phyloP scores from a whole-genome alignment of 805 yeast species.

The Clavispora carvajalis region DNA sequence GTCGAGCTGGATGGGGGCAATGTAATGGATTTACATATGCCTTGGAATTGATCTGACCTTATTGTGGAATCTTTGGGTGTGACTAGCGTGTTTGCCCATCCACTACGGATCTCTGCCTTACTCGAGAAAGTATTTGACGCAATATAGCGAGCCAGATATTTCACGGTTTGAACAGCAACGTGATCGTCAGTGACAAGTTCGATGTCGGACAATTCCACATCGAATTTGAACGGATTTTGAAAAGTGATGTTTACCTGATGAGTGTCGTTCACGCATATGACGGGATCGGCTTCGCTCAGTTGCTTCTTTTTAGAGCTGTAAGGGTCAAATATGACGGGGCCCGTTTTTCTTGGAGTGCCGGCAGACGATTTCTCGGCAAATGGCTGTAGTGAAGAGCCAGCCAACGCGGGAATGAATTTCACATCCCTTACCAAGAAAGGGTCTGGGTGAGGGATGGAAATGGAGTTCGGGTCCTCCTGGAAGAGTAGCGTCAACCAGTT shows the following conservation, averaged over 20 bases:
- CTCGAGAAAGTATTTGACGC: neutral
- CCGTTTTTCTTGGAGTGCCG: neutral
- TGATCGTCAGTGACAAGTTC: slow-evolving; percentile 30
- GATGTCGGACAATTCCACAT: slow-evolving; percentile 52
- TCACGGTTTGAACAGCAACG: slow-evolving; percentile 25
- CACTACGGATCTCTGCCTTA: neutral
- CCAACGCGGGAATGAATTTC: slow-evolving; percentile 20
- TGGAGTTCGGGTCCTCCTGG: slow-evolving; percentile 20
- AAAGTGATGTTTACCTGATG: slow-evolving; percentile 52
- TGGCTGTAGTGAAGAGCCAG: neutral
- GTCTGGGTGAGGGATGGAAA: slow-evolving; percentile 62
- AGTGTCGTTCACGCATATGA: slow-evolving; percentile 44
- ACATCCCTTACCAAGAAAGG: slow-evolving; percentile 55
- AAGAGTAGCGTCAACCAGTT: slow-evolving; percentile 17
- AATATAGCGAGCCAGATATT: slow-evolving; percentile 1
- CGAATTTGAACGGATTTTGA: slow-evolving; percentile 79
- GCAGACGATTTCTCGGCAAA: slow-evolving; percentile 5
- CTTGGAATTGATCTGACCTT: neutral
- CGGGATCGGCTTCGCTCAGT: slow-evolving; percentile 31
- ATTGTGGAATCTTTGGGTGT: neutral
- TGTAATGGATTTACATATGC: slow-evolving; percentile 6
- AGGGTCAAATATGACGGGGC: slow-evolving; percentile 47
- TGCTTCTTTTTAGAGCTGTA: slow-evolving; percentile 16
- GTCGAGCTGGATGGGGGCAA: slow-evolving; percentile 26
- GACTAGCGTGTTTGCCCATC: neutral